Evolutionary conservation across 2,329 filamentous ascomycete genomes (phyloP).

Genomic region (Teratosphaeria gauchensis): DNA sequence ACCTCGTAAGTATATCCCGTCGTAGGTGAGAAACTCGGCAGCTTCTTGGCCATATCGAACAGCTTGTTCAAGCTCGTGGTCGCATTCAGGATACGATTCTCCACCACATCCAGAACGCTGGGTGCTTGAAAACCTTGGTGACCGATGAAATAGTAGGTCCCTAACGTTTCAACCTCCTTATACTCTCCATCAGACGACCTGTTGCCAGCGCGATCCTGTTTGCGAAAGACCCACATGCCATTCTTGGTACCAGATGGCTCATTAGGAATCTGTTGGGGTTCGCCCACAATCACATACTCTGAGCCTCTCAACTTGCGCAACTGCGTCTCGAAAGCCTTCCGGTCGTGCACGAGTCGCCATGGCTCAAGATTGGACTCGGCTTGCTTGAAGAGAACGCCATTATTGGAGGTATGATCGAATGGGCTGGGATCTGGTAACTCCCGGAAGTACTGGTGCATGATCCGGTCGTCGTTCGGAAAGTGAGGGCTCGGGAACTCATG

Average conservation of each 20-base stretch:
- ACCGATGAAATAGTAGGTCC: constrained; percentile 52
- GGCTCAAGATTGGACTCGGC: constrained; percentile 40
- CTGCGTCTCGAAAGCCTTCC: constrained; percentile 46
- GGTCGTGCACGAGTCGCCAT: constrained; percentile 43
- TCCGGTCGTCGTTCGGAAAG: constrained; percentile 28
- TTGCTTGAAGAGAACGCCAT: constrained; percentile 46
- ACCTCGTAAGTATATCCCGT: constrained; percentile 50
- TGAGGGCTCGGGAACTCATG: constrained; percentile 4
- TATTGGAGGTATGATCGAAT: constrained; percentile 52
- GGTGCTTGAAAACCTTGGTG: constrained; percentile 54
- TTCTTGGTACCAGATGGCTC: constrained; percentile 25
- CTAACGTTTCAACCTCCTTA: constrained; percentile 34
- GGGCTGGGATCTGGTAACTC: constrained; percentile 44
- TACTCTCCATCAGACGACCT: constrained; percentile 17
- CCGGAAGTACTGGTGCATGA: constrained; percentile 51
- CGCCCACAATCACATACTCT: constrained; percentile 51
- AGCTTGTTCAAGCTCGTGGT: constrained; percentile 47
- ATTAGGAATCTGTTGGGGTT: constrained; percentile 42
- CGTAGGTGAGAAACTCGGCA: constrained; percentile 49
- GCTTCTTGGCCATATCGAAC: constrained; percentile 42
- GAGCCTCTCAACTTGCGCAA: constrained; percentile 47
- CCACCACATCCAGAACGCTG: constrained; percentile 49
- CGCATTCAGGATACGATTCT: constrained; percentile 42
- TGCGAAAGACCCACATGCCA: constrained; percentile 52
- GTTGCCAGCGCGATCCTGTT: constrained; percentile 42